A percentile compares a stretch with the other conserved stretches of the same genome.
phyloP scores from a whole-genome alignment of 208 protist species.

The Wallacemonas sp. region DNA sequence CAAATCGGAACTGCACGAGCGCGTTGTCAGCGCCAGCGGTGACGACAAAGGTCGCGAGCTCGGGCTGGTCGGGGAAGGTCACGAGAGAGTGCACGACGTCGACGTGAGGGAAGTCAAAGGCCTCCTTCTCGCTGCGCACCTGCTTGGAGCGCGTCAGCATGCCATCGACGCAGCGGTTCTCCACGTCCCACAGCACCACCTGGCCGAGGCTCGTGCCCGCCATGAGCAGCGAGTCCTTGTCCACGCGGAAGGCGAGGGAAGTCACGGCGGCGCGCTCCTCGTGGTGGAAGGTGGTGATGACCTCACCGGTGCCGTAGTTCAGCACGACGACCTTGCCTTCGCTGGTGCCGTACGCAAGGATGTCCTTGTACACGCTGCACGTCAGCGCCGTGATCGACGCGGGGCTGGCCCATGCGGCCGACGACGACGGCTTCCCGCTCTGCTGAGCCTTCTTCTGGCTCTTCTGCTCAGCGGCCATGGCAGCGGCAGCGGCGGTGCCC shows the following conservation, averaged over 20 bases:
- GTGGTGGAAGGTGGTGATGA: slow-evolving; percentile 76
- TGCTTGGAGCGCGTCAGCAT: slow-evolving; percentile 79
- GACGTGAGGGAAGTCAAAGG: slow-evolving; percentile 71
- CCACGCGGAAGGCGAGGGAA: slow-evolving; percentile 77
- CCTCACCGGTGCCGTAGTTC: slow-evolving; percentile 66
- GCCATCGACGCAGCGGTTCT: slow-evolving; percentile 80
- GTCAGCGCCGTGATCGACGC: slow-evolving; percentile 57
- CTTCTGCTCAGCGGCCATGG: background rate
- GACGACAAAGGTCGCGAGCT: slow-evolving; percentile 53
- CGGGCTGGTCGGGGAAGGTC: slow-evolving; percentile 43
- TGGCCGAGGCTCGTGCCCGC: slow-evolving; percentile 78
- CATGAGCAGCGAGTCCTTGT: slow-evolving; percentile 75
- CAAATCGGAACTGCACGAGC: slow-evolving; percentile 89
- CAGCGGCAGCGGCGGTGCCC: background rate
- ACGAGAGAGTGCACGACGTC: slow-evolving; percentile 76
- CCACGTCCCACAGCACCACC: slow-evolving; percentile 86
- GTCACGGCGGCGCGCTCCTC: slow-evolving; percentile 65
- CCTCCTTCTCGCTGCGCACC: slow-evolving; percentile 66
- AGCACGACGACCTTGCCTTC: slow-evolving; percentile 66
- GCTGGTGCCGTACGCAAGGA: slow-evolving; percentile 83
- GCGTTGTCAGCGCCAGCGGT: slow-evolving; percentile 90
- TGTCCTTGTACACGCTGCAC: slow-evolving; percentile 80
- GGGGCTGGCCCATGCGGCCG: background rate
- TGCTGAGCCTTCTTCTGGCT: slow-evolving; percentile 6
- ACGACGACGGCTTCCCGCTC: slow-evolving; percentile 1